Percentiles rank a stretch among this genome's conserved stretches.
Evolutionary conservation across 192 early-diverging fungal species (phyloP).

Genomic region (Lobosporangium transversale): DNA sequence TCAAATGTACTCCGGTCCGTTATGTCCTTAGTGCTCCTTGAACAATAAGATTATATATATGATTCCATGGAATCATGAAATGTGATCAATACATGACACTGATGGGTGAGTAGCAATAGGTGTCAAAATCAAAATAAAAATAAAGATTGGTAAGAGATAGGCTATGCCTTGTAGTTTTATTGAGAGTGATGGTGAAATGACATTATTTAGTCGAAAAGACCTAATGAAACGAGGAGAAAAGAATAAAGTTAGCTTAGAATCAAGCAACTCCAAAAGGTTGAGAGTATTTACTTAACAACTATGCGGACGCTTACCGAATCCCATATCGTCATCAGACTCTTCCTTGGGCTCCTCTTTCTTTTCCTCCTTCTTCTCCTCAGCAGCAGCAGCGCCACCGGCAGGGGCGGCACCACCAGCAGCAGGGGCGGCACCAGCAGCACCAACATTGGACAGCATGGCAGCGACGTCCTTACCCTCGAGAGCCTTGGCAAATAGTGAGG

Average conservation of each 20-base stretch:
- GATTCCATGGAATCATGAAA: too few species aligned
- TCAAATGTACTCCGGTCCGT: too few species aligned
- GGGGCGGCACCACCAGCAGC: slow-evolving; percentile 55
- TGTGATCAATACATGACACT: too few species aligned
- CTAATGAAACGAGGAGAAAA: slow-evolving; percentile 29
- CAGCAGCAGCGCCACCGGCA: slow-evolving; percentile 57
- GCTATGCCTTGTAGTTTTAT: slow-evolving; percentile 22
- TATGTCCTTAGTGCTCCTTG: too few species aligned
- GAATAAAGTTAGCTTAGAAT: slow-evolving; percentile 5
- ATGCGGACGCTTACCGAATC: slow-evolving; percentile 71
- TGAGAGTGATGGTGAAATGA: slow-evolving; percentile 23
- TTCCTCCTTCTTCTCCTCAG: slow-evolving; percentile 52
- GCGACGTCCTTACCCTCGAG: slow-evolving; percentile 92
- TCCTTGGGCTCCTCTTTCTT: slow-evolving; percentile 74
- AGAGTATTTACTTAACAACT: background rate
- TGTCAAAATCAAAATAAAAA: background rate
- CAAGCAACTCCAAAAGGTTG: background rate
- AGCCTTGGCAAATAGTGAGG: slow-evolving; percentile 97
- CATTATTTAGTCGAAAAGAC: slow-evolving; percentile 66
- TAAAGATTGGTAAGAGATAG: slow-evolving; percentile 11
- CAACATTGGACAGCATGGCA: slow-evolving; percentile 92
- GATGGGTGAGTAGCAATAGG: too few species aligned
- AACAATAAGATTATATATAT: too few species aligned
- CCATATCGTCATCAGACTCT: slow-evolving; percentile 88
- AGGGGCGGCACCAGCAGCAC: slow-evolving; percentile 68